phyloP scores from a whole-genome alignment of 2,329 filamentous ascomycete species.

The Orbilia oligospora region DNA sequence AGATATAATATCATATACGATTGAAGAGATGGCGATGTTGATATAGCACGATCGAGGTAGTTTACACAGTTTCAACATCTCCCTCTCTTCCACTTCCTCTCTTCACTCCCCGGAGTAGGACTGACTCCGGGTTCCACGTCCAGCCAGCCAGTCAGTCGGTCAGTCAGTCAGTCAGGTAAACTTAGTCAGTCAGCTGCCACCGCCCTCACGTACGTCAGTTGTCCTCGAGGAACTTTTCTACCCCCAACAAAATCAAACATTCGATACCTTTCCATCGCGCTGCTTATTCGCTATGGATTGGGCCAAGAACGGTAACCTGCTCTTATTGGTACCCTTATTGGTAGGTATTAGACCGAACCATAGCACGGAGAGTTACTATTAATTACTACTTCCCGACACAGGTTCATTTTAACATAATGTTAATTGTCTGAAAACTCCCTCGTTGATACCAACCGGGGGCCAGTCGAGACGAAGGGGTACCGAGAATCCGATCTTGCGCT shows the following conservation, averaged over 20 bases:
- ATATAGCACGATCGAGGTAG: conserved; percentile 14
- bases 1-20: background rate
- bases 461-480: conserved; percentile 46
- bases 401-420: conserved; percentile 2
- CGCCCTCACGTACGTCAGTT: conserved; percentile 25
- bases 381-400: background rate
- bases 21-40: conserved; percentile 21
- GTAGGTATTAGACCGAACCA: conserved; percentile 9
- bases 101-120: background rate
- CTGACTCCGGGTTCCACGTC: conserved; percentile 23
- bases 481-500: conserved; percentile 43
- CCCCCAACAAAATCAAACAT: conserved; percentile 39
- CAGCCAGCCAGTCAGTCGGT: too few relatives aligned
- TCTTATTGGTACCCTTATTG: background rate
- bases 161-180: too few relatives aligned
- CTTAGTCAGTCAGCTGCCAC: conserved; percentile 33
- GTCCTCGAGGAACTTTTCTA: background rate
- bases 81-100: background rate
- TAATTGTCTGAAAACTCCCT: conserved; percentile 26
- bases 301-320: conserved; percentile 6
- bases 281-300: conserved; percentile 26
- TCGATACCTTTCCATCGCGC: conserved; percentile 39
- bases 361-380: conserved; percentile 56
- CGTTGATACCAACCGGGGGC: conserved; percentile 18
- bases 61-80: conserved; percentile 32